Percentiles rank a stretch among this genome's conserved stretches.
Evolutionary conservation across 768 basidiomycete species (phyloP).

Genomic region (Boletus sensibilis): DNA sequence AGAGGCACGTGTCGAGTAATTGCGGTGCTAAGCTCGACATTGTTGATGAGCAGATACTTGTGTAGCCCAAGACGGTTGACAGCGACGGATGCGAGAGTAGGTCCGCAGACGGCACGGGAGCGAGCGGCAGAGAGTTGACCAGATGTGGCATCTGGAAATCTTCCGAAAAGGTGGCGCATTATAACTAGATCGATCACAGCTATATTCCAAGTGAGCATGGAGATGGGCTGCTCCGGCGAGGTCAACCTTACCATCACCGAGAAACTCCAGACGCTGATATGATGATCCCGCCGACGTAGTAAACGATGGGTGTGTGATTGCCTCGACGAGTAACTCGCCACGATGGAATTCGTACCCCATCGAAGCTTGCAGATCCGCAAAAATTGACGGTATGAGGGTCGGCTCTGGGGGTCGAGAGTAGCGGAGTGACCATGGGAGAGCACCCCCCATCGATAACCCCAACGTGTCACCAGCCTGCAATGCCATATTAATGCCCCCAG

Average conservation of each 20-base stretch:
- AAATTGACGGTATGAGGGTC: constrained; percentile 44
- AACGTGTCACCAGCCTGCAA: constrained; percentile 62
- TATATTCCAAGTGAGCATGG: constrained; percentile 29
- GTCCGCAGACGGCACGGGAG: constrained; percentile 68
- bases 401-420: constrained; percentile 38
- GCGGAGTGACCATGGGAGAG: constrained; percentile 64
- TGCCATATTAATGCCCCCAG: constrained; percentile 70
- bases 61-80: constrained; percentile 67
- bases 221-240: neutral
- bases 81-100: constrained; percentile 67
- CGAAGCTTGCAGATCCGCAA: constrained; percentile 53
- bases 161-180: constrained; percentile 65
- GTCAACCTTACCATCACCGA: constrained; percentile 76
- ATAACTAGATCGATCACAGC: constrained; percentile 74
- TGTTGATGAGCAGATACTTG: constrained; percentile 67
- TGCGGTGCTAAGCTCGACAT: constrained; percentile 61
- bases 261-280: constrained; percentile 85
- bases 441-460: constrained; percentile 71
- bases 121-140: constrained; percentile 73
- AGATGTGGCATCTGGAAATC: constrained; percentile 70
- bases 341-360: constrained; percentile 72
- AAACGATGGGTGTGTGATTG: constrained; percentile 85
- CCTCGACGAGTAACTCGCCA: constrained; percentile 66
- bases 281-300: constrained; percentile 51
- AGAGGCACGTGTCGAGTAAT: constrained; percentile 61